These are phyloP conservation scores for Centella asiatica DNA, from an alignment of 129 eudicot species.

Conservation along the genomic window DNA sequence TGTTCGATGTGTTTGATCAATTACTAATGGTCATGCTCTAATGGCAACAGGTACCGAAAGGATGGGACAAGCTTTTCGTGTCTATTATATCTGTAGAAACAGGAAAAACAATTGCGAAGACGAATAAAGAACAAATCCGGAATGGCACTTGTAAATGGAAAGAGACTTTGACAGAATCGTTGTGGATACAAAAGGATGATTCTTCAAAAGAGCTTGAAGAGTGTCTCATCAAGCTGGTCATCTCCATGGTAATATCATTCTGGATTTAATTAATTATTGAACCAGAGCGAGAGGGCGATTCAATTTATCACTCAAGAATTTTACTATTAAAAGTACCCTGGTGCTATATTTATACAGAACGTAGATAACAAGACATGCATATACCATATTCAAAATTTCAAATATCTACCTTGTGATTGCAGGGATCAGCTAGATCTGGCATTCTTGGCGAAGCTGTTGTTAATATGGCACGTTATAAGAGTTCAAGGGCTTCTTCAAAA, in stretches of 20 bases:
- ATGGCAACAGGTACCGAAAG: constrained; percentile 70
- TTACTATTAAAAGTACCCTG: not conserved
- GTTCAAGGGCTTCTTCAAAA: constrained; percentile 48
- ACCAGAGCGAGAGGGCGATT: no score
- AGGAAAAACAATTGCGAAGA: constrained; percentile 70
- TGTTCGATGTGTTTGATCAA: not conserved
- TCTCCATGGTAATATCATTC: constrained; percentile 56
- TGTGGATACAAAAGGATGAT: constrained; percentile 54
- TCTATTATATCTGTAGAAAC: constrained; percentile 71
- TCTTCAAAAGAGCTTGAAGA: constrained; percentile 63
- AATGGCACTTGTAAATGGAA: constrained; percentile 86
- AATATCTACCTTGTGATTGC: constrained; percentile 5
- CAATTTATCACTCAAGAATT: not conserved
- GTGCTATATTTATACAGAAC: not conserved
- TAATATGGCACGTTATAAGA: constrained; percentile 50
- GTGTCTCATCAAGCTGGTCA: constrained; percentile 55
- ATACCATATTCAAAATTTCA: not conserved
- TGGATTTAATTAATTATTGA: not conserved
- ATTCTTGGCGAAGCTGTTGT: constrained; percentile 80
- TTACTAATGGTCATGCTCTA: not conserved
- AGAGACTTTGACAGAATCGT: constrained; percentile 61
- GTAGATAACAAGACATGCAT: not conserved
- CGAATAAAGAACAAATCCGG: constrained; percentile 54
- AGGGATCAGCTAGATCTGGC: constrained; percentile 94
- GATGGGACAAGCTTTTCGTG: constrained; percentile 94